Base-by-base conservation (phyloP, 371 early-diverging fungal species). In the Sporodiniella umbellata region DNA sequence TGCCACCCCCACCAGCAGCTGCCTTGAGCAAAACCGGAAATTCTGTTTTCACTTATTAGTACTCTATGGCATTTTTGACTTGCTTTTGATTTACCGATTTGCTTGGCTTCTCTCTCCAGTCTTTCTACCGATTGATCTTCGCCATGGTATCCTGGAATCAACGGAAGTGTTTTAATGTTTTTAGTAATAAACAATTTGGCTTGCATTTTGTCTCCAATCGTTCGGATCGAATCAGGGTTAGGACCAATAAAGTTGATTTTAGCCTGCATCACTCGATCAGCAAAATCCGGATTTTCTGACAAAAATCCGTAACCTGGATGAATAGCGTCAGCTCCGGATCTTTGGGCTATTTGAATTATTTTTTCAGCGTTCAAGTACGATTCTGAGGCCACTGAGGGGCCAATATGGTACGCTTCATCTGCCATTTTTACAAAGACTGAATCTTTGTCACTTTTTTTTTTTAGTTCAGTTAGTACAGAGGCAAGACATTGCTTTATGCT, bases 181-280 rank as follows among this genome's bases (percentile, higher is more conserved):
- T 60, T 33, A n/a, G 31, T 54, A 35, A 75, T 68, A 33, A 71
- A 75, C 8, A 55, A 42, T 62, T 89, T 86, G 59, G 94, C 94
- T 53, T 91, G 88, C 57, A 87, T 89, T 82, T 97, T 97, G 79
- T 95, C 95, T 53, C 98, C 98, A 89, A 97, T 93, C 30, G 82
- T 80, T 8, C 85, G 85, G 80, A 97, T 95, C 31, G 93, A 85
- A 33, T 78, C 67, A 45, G 82, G 81, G 2, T 68, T 67, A 24
- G 93, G 93, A 8, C 93, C 93, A 56, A 92, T 91, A 56, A 91
- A 92, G 30, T 74, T 66, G 26, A 90, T 84, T 18, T 86, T 86
- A 5, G 73, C 80, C 4, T 76, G 64, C 33, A 78, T 78, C 26
- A 92, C 79, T 31, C 77, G 70, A 61, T 86, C 73, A 22, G 86